A percentile compares a stretch with the other conserved stretches of the same genome.
These are phyloP conservation scores for Carallia pectinifolia DNA, from an alignment of 345 rosid species.

Conservation along the genomic window DNA sequence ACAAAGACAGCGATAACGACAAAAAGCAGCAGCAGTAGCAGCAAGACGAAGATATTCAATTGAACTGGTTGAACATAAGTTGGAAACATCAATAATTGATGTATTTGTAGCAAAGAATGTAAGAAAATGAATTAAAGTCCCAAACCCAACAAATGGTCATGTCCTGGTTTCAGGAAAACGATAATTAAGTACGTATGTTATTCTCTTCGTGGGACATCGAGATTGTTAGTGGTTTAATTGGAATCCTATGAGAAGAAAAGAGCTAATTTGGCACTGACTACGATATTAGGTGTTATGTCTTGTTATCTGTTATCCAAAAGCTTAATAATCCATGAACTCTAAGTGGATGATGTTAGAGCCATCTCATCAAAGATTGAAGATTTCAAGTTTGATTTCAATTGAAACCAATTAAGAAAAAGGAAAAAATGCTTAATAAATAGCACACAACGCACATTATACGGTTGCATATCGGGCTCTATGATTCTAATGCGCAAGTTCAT, in stretches of 20 bases:
- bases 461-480: neutral
- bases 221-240: neutral
- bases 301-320: neutral
- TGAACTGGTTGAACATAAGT: too few relatives aligned
- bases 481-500: neutral
- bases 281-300: neutral
- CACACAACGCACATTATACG: slow-evolving; percentile 16
- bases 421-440: neutral
- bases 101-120: too few relatives aligned
- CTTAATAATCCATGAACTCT: too few relatives aligned
- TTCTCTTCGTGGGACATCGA: slow-evolving; percentile 5
- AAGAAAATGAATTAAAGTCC: neutral
- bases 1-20: neutral
- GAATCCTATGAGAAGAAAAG: slow-evolving; percentile 5
- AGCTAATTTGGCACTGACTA: neutral
- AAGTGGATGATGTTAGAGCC: too few relatives aligned
- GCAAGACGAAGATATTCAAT: too few relatives aligned
- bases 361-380: too few relatives aligned
- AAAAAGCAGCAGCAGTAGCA: neutral
- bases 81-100: too few relatives aligned
- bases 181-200: neutral
- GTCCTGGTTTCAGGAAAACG: neutral
- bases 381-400: too few relatives aligned
- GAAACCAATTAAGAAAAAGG: neutral
- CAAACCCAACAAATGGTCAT: neutral